Percentiles rank a stretch among this genome's conserved stretches.
These are phyloP conservation scores for Beauveria medogensis DNA, from an alignment of 2,329 filamentous ascomycete genomes.

Conservation along the genomic window DNA sequence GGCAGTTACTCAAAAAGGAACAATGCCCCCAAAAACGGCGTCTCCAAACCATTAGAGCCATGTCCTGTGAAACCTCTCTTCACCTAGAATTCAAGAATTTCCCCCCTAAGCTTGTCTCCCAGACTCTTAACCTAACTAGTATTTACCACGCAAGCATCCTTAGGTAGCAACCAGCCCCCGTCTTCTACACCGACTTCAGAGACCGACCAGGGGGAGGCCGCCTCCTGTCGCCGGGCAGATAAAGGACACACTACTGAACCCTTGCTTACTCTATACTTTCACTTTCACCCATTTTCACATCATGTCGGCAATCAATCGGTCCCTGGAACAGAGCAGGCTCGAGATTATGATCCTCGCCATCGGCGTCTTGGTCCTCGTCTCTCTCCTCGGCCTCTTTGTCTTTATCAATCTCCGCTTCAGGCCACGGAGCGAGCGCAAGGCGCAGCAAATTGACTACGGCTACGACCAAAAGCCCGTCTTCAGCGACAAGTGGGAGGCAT, in stretches of 20 bases:
- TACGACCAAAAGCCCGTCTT: conserved; percentile 15
- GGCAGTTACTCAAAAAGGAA: background rate
- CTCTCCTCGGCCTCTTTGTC: conserved; percentile 24
- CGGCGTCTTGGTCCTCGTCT: conserved; percentile 25
- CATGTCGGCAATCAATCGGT: conserved; percentile 15
- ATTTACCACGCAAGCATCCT: background rate
- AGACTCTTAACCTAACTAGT: conserved; percentile 1
- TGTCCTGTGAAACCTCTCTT: background rate
- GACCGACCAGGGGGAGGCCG: conserved; percentile 1
- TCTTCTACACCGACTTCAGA: conserved; percentile 11
- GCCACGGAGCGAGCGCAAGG: conserved; percentile 8
- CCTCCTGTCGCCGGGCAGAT: background rate
- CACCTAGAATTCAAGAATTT: background rate
- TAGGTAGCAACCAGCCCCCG: conserved; percentile 8
- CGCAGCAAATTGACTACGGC: conserved; percentile 13
- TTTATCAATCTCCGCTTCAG: conserved; percentile 20
- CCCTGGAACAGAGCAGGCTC: conserved; percentile 21
- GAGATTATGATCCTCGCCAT: conserved; percentile 28
- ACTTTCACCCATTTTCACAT: background rate
- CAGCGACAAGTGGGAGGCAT: conserved; percentile 17
- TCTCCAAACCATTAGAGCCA: background rate
- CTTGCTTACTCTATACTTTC: background rate
- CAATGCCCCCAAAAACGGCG: background rate
- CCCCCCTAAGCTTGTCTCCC: conserved; percentile 1
- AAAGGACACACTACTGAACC: background rate